Conservation (phyloP, 495 filamentous ascomycete genomes). For the Penicillium pulvis region DNA sequence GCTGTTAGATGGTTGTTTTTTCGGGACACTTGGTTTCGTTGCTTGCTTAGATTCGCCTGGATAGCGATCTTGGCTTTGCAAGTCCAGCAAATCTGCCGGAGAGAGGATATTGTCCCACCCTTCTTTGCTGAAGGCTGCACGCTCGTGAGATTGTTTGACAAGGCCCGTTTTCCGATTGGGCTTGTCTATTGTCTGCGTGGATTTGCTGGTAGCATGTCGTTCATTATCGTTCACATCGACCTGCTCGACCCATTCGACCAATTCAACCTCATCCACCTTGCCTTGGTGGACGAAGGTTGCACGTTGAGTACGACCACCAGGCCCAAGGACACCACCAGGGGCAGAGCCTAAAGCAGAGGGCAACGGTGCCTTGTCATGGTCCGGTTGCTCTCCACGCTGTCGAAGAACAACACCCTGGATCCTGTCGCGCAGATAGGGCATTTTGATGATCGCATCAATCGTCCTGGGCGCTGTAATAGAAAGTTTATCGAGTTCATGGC, state of each 20-base stretch:
- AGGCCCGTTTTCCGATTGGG: background rate
- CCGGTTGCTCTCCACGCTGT: constrained; percentile 17
- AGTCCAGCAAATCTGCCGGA: background rate
- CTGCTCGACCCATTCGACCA: background rate
- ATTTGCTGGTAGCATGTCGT: background rate
- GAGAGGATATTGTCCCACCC: background rate
- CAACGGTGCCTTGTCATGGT: constrained; percentile 5
- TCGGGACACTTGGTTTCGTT: background rate
- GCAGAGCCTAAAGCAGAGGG: constrained; percentile 13
- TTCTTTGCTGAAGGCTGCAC: background rate
- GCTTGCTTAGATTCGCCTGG: too few relatives aligned
- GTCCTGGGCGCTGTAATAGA: constrained; percentile 50
- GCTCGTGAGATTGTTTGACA: background rate
- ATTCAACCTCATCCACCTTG: background rate
- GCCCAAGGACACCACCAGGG: constrained; percentile 19
- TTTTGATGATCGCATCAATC: constrained; percentile 50
- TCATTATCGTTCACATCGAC: background rate
- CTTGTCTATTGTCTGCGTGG: background rate
- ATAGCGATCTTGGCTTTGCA: background rate
- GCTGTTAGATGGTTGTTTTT: background rate
- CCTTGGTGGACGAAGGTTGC: background rate
- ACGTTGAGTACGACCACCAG: background rate
- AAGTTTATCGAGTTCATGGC: constrained; percentile 34
- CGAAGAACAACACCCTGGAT: constrained; percentile 44
- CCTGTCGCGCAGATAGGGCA: constrained; percentile 53